Conservation (phyloP, 192 early-diverging fungal species). For the Coemansia nantahalensis region DNA sequence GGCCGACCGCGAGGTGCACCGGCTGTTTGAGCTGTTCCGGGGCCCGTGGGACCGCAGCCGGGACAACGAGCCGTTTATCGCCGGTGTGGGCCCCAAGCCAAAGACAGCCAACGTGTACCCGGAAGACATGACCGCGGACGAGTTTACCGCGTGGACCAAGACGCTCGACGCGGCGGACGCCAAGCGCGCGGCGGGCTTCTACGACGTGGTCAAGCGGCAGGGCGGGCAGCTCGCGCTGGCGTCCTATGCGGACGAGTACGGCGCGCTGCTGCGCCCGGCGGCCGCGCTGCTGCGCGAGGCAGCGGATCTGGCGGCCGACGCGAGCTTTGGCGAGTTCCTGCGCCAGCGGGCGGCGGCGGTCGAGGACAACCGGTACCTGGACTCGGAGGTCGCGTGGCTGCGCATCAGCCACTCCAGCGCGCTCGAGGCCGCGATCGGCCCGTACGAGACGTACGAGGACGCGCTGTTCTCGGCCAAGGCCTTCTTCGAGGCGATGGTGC, state of each 20-base stretch:
- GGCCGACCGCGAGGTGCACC: constrained; percentile 36
- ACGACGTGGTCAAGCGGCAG: constrained; percentile 55
- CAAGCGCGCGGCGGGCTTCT: constrained; percentile 63
- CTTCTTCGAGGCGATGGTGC: constrained; percentile 67
- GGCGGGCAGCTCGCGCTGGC: constrained; percentile 39
- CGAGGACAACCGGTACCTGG: constrained; percentile 60
- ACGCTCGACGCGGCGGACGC: constrained; percentile 48
- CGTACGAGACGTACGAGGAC: constrained; percentile 76
- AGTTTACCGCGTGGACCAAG: constrained; percentile 59
- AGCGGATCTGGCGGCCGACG: constrained; percentile 56
- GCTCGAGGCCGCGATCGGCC: constrained; percentile 66
- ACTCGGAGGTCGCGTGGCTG: constrained; percentile 70
- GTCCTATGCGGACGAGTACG: constrained; percentile 60
- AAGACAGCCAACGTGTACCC: constrained; percentile 68
- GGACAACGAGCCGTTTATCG: constrained; percentile 57
- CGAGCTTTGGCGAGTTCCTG: constrained; percentile 59
- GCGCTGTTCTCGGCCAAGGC: constrained; percentile 62
- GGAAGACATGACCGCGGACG: constrained; percentile 62
- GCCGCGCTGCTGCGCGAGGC: constrained; percentile 57
- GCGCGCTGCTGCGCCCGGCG: constrained; percentile 55
- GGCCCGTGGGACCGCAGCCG: constrained; percentile 65
- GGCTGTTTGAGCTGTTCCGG: constrained; percentile 63
- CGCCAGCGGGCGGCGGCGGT: constrained; percentile 58
- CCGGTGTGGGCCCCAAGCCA: constrained; percentile 49
- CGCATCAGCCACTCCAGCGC: constrained; percentile 59